Evolutionary conservation across 257 asterid genomes (phyloP).

Genomic region (Marsdenia floribunda): DNA sequence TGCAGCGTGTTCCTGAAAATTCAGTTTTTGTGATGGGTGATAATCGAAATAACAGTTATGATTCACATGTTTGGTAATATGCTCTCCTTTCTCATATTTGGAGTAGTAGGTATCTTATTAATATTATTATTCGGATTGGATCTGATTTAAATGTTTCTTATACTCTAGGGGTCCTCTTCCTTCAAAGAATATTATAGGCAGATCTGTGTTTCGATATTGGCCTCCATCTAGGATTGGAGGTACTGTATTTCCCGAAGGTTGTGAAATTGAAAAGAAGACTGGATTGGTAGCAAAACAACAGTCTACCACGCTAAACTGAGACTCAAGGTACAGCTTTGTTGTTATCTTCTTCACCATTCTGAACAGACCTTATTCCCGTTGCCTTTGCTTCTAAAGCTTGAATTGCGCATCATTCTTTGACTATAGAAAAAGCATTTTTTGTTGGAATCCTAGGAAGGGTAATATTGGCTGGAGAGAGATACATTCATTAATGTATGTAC

Average conservation of each 20-base stretch:
- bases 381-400: neutral
- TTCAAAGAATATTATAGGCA: constrained; percentile 68
- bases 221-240: constrained; percentile 80
- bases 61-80: constrained; percentile 86
- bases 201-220: constrained; percentile 88
- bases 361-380: neutral
- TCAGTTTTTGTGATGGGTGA: constrained; percentile 92
- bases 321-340: constrained; percentile 4
- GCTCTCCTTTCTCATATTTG: constrained; percentile 15
- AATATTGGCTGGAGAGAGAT: too few relatives aligned
- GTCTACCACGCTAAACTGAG: neutral
- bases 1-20: constrained; percentile 84
- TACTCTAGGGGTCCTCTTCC: constrained; percentile 82
- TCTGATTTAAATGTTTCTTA: neutral
- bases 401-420: neutral
- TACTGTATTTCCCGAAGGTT: constrained; percentile 58
- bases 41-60: constrained; percentile 90
- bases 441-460: neutral
- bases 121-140: constrained; percentile 3
- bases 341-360: neutral
- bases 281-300: constrained; percentile 35
- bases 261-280: constrained; percentile 45
- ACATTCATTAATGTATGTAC: neutral
- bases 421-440: neutral
- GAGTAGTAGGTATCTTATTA: constrained; percentile 12